These are phyloP conservation scores for Diplocarpon mali DNA, from an alignment of 2,329 filamentous ascomycete genomes.

Conservation along the genomic window DNA sequence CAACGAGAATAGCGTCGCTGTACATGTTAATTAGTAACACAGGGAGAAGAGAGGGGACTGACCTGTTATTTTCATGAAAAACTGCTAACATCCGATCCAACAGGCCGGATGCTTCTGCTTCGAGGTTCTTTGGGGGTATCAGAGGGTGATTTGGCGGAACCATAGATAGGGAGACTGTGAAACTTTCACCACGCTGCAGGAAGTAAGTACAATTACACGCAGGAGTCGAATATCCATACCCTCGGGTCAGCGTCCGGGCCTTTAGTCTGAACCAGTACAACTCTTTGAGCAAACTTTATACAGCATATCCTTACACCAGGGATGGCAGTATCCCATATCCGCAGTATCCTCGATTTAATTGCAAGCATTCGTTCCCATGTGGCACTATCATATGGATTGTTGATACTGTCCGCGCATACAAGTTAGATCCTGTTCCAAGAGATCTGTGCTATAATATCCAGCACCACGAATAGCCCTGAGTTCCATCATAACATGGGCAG, in stretches of 20 bases:
- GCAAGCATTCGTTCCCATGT: constrained; percentile 81
- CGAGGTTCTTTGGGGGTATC: constrained; percentile 68
- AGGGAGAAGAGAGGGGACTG: constrained; percentile 28
- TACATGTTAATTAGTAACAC: constrained; percentile 29
- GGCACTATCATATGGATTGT: constrained; percentile 68
- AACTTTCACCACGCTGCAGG: constrained; percentile 54
- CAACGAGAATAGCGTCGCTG: constrained; percentile 79
- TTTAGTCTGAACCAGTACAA: constrained; percentile 86
- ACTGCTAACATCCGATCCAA: constrained; percentile 78
- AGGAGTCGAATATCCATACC: constrained; percentile 40
- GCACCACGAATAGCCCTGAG: neutral
- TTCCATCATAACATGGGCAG: neutral
- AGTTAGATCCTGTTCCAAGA: constrained; percentile 21
- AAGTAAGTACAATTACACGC: constrained; percentile 10
- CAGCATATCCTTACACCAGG: constrained; percentile 81
- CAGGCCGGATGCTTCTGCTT: constrained; percentile 85
- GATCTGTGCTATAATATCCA: neutral
- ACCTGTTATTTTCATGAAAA: constrained; percentile 81
- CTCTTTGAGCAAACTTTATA: constrained; percentile 92
- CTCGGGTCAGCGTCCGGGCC: constrained; percentile 70
- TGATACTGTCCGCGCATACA: constrained; percentile 49
- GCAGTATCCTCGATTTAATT: constrained; percentile 82
- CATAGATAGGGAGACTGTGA: constrained; percentile 78
- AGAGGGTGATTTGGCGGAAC: constrained; percentile 75
- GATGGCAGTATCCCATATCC: constrained; percentile 72